Conservation (phyloP, 2,329 filamentous ascomycete genomes). For the Beauveria asiatica region DNA sequence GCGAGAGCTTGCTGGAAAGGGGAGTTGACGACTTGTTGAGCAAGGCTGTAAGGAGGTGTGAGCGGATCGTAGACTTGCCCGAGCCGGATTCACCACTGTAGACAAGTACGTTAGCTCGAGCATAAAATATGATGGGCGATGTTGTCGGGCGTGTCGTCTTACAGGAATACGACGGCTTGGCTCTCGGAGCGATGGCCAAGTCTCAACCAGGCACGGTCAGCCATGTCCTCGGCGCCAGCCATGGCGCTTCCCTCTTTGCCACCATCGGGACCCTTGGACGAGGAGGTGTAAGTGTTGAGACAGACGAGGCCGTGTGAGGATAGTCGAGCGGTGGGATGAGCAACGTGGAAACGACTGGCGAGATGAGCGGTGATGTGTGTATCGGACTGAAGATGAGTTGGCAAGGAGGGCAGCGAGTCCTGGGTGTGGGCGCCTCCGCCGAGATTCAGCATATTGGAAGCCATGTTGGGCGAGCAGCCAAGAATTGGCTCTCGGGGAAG, state of each 20-base stretch:
- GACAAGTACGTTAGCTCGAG: constrained; percentile 18
- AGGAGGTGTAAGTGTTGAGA: constrained; percentile 90
- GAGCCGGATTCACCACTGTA: constrained; percentile 86
- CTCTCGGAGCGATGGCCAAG: constrained; percentile 86
- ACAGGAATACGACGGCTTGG: constrained; percentile 89
- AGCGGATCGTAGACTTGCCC: constrained; percentile 90
- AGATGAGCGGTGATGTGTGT: constrained; percentile 75
- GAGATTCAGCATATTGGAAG: constrained; percentile 47
- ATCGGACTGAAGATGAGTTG: constrained; percentile 71
- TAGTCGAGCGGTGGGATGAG: constrained; percentile 75
- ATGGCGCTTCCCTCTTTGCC: constrained; percentile 85
- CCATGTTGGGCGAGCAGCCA: constrained; percentile 43
- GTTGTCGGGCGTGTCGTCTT: constrained; percentile 32
- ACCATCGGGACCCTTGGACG: constrained; percentile 81
- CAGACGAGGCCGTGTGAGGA: constrained; percentile 88
- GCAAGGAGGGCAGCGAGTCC: constrained; percentile 79
- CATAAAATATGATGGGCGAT: too few species aligned
- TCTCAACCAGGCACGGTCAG: constrained; percentile 74
- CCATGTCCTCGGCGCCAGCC: constrained; percentile 87
- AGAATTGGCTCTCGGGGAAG: constrained; percentile 18
- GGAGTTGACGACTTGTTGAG: constrained; percentile 88
- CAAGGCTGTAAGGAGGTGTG: constrained; percentile 77
- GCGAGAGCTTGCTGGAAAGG: constrained; percentile 83
- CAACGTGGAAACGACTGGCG: constrained; percentile 85
- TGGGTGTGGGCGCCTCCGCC: constrained; percentile 63